These are phyloP conservation scores for Ophiostoma pallidulum DNA, from an alignment of 2,329 filamentous ascomycete species.

Conservation along the genomic window DNA sequence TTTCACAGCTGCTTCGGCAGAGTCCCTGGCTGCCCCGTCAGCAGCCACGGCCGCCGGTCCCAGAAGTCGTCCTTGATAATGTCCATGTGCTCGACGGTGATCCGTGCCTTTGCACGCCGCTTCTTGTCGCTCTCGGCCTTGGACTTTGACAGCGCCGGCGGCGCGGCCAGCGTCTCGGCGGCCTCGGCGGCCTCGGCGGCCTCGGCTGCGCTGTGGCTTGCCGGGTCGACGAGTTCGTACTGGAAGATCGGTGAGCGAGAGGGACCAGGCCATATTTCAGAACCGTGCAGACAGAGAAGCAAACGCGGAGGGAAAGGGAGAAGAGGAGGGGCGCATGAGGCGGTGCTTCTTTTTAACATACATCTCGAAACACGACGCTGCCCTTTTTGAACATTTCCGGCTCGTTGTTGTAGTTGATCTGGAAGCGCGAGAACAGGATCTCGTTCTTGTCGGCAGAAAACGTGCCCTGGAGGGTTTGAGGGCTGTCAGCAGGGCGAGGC, in stretches of 20 bases:
- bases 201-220: conserved; percentile 35
- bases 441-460: conserved; percentile 87
- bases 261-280: background rate
- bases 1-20: conserved; percentile 45
- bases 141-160: conserved; percentile 58
- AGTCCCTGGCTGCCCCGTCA: conserved; percentile 64
- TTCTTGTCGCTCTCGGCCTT: conserved; percentile 78
- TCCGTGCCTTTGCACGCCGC: conserved; percentile 65
- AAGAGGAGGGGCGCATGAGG: too few species aligned
- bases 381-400: conserved; percentile 88
- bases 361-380: conserved; percentile 78
- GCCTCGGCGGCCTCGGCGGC: conserved; percentile 35
- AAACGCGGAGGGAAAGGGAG: too few species aligned
- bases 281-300: background rate
- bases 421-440: conserved; percentile 79
- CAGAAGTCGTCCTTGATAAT: conserved; percentile 96
- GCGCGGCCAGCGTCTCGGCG: conserved; percentile 41
- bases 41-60: conserved; percentile 74
- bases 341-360: too few species aligned
- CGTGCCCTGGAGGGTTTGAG: too few species aligned
- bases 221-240: conserved; percentile 62
- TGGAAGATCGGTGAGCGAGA: conserved; percentile 22
- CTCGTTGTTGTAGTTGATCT: conserved; percentile 97
- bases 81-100: conserved; percentile 79
- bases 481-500: too few species aligned